Evolutionary conservation across 2,329 filamentous ascomycete genomes (phyloP), one percentile per base, ranked within the genome.

Genomic region (Ceratocystis colombiana): DNA sequence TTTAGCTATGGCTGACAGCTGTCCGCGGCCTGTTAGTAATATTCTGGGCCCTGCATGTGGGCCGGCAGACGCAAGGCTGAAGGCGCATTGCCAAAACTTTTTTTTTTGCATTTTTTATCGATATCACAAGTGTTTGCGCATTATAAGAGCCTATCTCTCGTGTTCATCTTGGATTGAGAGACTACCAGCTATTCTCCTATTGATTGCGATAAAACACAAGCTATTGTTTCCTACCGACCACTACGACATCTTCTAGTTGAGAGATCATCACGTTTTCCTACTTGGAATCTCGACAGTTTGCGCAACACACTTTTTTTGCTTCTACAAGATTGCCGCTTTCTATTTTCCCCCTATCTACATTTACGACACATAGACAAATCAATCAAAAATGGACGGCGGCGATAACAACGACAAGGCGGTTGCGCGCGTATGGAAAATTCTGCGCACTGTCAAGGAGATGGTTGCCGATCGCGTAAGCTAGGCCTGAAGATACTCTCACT

Each of bases 391-490:
- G 77, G 76, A 77, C 70, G 73, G 73, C 71, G 75, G 68, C 57
- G 79, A 75, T 76, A 78, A 70, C 64, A 66, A 68, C 63, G 69
- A 69, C 25, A 81, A 81, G 74, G 78, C 79, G 75, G 76, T 81
- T 62, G 78, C 82, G 72, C 86, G 89, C 74, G 84, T 96, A 71
- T 99, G 94, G 93, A 89, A 93, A 76, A 90, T 92, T 72, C 95
- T 90, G 85, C 86, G 86, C 77, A 99, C 94, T 7, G 86, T 91
- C 62, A 90, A 96, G 76, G 90, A 99, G 81, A 96, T 99, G 93
- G 88, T 94, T 71, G 81, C 84, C 69, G 94, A 97, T 76, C 80
- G 93, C 75, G 92, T 96, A 84, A 72, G 88, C n/a, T n/a, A 28
- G 10, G 46, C 46, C n/a, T 8, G 10, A n/a, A 8, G 17, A 33